phyloP scores from a whole-genome alignment of 2,329 filamentous ascomycete species.

The Pseudogymnoascus verrucosus region DNA sequence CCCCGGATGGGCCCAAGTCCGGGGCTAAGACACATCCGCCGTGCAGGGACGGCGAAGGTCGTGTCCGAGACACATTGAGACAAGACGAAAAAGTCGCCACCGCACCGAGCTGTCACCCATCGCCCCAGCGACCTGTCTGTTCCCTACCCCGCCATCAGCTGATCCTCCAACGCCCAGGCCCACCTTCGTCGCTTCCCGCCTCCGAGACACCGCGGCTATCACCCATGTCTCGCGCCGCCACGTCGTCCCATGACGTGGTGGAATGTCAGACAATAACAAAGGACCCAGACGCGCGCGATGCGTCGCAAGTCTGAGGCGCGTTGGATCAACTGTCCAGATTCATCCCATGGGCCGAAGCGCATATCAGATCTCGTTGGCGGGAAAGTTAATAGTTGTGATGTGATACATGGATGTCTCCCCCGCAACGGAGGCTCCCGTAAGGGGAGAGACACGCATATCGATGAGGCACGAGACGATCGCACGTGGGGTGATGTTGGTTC shows the following conservation, averaged over 20 bases:
- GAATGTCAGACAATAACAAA: background rate
- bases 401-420: background rate
- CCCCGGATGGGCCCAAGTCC: background rate
- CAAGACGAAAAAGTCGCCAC: background rate
- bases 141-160: background rate
- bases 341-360: background rate
- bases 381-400: background rate
- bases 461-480: constrained; percentile 1
- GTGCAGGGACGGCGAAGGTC: constrained; percentile 1
- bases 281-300: background rate
- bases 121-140: background rate
- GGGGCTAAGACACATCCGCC: constrained; percentile 3
- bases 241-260: background rate
- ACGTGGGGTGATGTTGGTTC: background rate
- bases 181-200: background rate
- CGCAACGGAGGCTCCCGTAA: background rate
- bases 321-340: background rate
- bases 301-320: background rate
- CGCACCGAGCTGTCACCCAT: background rate
- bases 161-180: background rate
- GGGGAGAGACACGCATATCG: background rate
- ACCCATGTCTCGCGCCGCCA: background rate
- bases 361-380: background rate
- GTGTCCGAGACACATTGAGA: constrained; percentile 1
- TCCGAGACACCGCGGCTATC: constrained; percentile 6